Evolutionary conservation across 352 stramenopile species (phyloP).

Genomic region (Pythium dissimile): DNA sequence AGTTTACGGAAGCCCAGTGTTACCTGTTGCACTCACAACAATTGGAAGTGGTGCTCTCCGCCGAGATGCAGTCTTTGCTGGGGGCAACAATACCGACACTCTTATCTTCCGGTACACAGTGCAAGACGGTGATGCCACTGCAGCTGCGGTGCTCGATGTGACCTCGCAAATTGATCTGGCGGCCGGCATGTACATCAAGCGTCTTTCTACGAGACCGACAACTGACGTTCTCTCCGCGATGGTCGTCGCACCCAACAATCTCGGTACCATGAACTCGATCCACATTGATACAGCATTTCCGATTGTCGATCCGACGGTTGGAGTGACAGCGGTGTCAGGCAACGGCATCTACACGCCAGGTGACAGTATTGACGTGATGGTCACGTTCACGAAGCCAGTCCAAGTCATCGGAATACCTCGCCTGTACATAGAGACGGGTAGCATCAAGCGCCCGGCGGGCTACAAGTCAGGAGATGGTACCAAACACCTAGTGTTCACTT

Average conservation of each 20-base stretch:
- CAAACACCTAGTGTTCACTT: slow-evolving; percentile 66
- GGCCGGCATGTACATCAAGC: slow-evolving; percentile 61
- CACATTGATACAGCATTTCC: slow-evolving; percentile 60
- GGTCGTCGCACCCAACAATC: slow-evolving; percentile 35
- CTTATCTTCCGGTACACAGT: slow-evolving; percentile 74
- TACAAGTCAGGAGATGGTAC: slow-evolving; percentile 63
- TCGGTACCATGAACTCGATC: slow-evolving; percentile 54
- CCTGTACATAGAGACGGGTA: slow-evolving; percentile 67
- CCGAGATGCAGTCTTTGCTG: slow-evolving; percentile 40
- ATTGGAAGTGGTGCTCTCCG: slow-evolving; percentile 34
- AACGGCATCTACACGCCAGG: slow-evolving; percentile 69
- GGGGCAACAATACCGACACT: slow-evolving; percentile 67
- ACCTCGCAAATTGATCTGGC: slow-evolving; percentile 53
- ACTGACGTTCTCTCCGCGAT: slow-evolving; percentile 55
- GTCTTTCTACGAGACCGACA: slow-evolving; percentile 60
- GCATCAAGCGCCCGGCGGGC: slow-evolving; percentile 58
- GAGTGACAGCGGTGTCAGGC: slow-evolving; percentile 44
- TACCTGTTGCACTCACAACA: slow-evolving; percentile 40
- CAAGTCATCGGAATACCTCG: slow-evolving; percentile 57
- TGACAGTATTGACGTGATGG: slow-evolving; percentile 52
- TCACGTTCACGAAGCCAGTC: slow-evolving; percentile 82
- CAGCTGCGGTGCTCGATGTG: slow-evolving; percentile 37
- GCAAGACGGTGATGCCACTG: slow-evolving; percentile 46
- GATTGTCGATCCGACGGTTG: slow-evolving; percentile 46
- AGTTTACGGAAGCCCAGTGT: slow-evolving; percentile 55